A percentile compares a stretch with the other conserved stretches of the same genome.
These are phyloP conservation scores for Ensete ventricosum DNA, from an alignment of 176 grass and related monocot species.

Conservation along the genomic window DNA sequence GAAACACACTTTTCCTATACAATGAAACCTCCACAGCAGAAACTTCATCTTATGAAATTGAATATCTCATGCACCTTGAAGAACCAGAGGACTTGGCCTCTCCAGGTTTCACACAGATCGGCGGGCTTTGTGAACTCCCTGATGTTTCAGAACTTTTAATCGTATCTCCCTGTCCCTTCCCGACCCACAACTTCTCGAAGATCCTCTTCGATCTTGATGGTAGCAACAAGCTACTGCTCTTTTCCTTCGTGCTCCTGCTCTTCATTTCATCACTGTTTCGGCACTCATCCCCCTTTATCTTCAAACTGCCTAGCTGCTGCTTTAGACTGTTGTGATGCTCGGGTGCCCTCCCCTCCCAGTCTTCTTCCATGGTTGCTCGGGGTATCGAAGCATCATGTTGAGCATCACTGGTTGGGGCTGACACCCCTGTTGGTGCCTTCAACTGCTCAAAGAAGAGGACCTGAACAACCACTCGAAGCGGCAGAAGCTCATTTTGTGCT, in stretches of 20 bases:
- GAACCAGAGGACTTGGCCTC: constrained; percentile 59
- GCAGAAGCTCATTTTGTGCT: constrained; percentile 82
- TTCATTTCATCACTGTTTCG: constrained; percentile 40
- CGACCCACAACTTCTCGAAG: constrained; percentile 78
- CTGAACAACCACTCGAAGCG: constrained; percentile 84
- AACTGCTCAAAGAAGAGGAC: constrained; percentile 95
- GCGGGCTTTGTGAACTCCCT: constrained; percentile 86
- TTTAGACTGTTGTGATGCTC: constrained; percentile 42
- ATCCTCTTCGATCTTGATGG: constrained; percentile 84
- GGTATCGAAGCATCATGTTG: constrained; percentile 17
- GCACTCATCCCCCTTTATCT: constrained; percentile 30
- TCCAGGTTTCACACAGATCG: constrained; percentile 40
- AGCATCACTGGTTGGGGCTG: constrained; percentile 4
- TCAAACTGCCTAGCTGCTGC: constrained; percentile 43
- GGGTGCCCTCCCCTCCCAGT: constrained; percentile 28
- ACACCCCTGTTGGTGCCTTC: constrained; percentile 10
- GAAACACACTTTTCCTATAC: constrained; percentile 34
- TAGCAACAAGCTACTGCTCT: constrained; percentile 38
- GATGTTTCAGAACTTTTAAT: constrained; percentile 86
- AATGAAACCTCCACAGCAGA: constrained; percentile 3
- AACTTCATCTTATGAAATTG: constrained; percentile 45
- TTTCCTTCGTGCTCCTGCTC: constrained; percentile 47
- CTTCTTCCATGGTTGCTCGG: constrained; percentile 19
- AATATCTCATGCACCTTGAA: constrained; percentile 62
- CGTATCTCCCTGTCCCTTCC: constrained; percentile 57